Evolutionary conservation across 805 yeast species (phyloP), one percentile per base, ranked within the genome.

Genomic region (Hanseniaspora pseudoguilliermondii): DNA sequence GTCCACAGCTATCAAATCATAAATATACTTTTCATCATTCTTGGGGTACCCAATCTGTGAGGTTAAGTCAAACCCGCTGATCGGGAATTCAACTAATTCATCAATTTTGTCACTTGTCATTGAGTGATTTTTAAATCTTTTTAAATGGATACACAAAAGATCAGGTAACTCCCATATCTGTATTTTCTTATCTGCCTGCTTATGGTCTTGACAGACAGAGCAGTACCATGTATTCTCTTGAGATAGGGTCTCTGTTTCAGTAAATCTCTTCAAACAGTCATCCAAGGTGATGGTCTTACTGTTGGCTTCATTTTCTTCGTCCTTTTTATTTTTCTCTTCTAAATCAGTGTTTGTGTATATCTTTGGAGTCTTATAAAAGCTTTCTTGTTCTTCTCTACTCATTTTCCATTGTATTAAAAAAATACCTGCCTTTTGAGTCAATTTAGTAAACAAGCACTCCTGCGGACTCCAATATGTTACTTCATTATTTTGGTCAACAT

Each of bases 131-230:
- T 88, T 89, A 69, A 91, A 91, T 60, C 98, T 74, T 66, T 91
- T 93, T 65, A 91, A 74, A 67, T 93, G 97, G 52, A 91, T 84
- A 0, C 95, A 82, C 59, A 93, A 73, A 32, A 93, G 80, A 65
- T 93, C 97, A 0, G 97, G 97, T 0, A 86, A 81, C n/a, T 82
- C 78, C 97, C 97, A 93, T 20, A 91, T 71, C 67, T 89, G 95
- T 54, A 93, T 84, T 46, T 86, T 84, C 64, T 93, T 91, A 1
- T 95, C 81, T 0, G 97, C 97, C 61, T 86, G 88, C 58, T 89
- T 79, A 63, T 88, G 95, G 53, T 86, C 93, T 63, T 85, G 81
- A 72, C 98, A 91, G 13, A 73, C 70, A 0, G 96, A 95, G 67
- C 98, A 91, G 63, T 83, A 90, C 97, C 97, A 91, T 36, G 88